Conservation (phyloP, 2,329 filamentous ascomycete species). For the Trichothecium roseum region DNA sequence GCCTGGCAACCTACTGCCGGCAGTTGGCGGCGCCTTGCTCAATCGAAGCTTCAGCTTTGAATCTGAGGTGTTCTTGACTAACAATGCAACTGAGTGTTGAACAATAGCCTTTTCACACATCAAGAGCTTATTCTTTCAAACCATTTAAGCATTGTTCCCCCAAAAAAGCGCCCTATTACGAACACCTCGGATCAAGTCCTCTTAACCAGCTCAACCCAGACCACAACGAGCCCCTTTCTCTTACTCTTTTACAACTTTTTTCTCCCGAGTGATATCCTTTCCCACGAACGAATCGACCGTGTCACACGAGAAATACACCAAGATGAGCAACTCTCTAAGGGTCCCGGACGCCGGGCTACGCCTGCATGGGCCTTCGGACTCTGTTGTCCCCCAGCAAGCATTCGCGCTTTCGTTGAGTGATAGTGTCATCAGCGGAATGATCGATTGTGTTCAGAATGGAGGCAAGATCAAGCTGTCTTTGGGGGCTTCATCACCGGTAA, state of each 20-base stretch:
- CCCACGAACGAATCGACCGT: not conserved
- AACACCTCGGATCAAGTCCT: too few species aligned
- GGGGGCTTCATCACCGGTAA: slow-evolving; percentile 46
- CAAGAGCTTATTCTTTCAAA: too few species aligned
- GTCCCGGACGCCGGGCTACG: slow-evolving; percentile 48
- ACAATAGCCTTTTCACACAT: too few species aligned
- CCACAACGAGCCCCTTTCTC: too few species aligned
- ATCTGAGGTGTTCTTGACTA: too few species aligned
- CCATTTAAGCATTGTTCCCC: too few species aligned
- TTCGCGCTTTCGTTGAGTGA: slow-evolving; percentile 49
- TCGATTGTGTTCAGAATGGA: slow-evolving; percentile 46
- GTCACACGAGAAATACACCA: slow-evolving; percentile 7
- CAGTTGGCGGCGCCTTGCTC: too few species aligned
- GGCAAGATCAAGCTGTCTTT: slow-evolving; percentile 46
- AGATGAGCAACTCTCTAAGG: slow-evolving; percentile 40
- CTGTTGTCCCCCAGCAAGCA: slow-evolving; percentile 37
- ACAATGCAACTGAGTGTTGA: too few species aligned
- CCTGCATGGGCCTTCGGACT: slow-evolving; percentile 39
- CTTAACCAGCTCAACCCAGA: too few species aligned
- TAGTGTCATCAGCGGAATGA: slow-evolving; percentile 51
- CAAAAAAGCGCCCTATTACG: too few species aligned
- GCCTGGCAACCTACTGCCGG: too few species aligned
- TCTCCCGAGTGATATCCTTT: not conserved
- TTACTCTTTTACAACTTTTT: not conserved
- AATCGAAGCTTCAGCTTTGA: too few species aligned